Base-by-base conservation (phyloP, 176 grass and related monocot genomes). In the Hsuehochloa calcarea region DNA sequence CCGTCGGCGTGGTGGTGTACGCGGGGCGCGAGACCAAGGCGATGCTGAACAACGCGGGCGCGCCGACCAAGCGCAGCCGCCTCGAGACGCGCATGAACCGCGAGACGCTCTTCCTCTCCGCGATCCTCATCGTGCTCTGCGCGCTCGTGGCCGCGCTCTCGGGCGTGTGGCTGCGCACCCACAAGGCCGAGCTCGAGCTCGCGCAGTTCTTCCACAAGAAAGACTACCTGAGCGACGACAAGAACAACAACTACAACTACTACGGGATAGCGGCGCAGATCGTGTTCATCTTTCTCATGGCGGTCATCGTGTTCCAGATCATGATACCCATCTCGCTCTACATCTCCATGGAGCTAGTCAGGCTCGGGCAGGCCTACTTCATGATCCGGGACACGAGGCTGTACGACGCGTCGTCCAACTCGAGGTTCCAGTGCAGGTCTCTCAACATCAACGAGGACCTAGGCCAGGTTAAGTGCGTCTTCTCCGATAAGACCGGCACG, bases 361-460 rank as follows among this genome's bases (percentile, higher is more conserved):
- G 95, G 89, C 93, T 97, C 10, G 95, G 95, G 0, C 95, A 97
- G 82, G 90, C 90, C 11, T 97, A 95, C 78, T 97, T 97, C 89
- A 97, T 97, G 95, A 90, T 92, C 46, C 63, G 92, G 23, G 92
- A 97, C 84, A 22, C 65, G 10, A 85, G 31, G 81, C 85, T 97
- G 70, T 93, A 88, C 62, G 95, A 97, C 63, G 79, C 40, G 63
- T 81, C 77, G 43, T 91, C 90, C 19, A 82, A 91, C 79, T 84
- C 91, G 5, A 89, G 85, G 88, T 93, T 97, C 87, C 95, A 97
- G 68, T 97, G 95, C 11, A 85, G 92, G 37, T 85, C 92, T 49
- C 87, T 97, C 74, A 97, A 97, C 77, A 97, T 97, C 87, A 97
- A 97, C 67, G 95, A 97, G 85, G 90, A 95, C 88, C 86, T 97